Base-by-base conservation (phyloP, 495 filamentous ascomycete species). In the Talaromyces thailandensis region DNA sequence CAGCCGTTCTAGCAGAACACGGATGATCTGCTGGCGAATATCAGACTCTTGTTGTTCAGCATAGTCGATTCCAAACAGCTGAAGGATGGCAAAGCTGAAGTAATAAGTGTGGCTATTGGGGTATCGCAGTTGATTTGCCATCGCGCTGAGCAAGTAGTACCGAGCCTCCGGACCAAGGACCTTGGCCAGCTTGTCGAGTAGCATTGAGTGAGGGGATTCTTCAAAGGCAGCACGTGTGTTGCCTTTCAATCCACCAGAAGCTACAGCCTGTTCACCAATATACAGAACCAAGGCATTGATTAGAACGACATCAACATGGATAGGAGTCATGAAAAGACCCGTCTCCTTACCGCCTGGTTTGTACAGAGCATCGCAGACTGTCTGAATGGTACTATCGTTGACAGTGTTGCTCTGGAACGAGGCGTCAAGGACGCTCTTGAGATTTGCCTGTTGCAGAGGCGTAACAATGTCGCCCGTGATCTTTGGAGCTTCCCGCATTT, bases 41-140 rank as follows among this genome's bases (percentile, higher is more conserved):
- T 94, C 90, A 2, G 81, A 82, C 68, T 91, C 88, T 67, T 92
- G 87, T 32, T 87, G 84, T 69, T 95, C 91, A 52, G 84, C 81
- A 57, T 86, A 76, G 66, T 93, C 87, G 62, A 84, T 82, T 14
- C 89, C 89, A 72, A 98, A 97, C 61, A 99, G 77, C 66, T 93
- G 87, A 48, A 97, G 81, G 18, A 97, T 82, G 16, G 90, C 84
- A 70, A 92, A 89, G 71, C 86, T 91, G 76, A 96, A 99, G 76
- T 93, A 98, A 68, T 95, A 88, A 18, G 94, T 98, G 67, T 93
- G 84, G 66, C 86, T 88, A 69, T 92, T 96, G 2, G 92, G 88
- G 67, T 89, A 94, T 53, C 95, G 88, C 28, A 99, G 86, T 73
- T 97, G 91, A 74, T 96, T 94, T 51, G 89, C 83, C 73, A 98